Evolutionary conservation across 164 flowering plant genomes (phyloP).

Genomic region (Taxillus chinensis): DNA sequence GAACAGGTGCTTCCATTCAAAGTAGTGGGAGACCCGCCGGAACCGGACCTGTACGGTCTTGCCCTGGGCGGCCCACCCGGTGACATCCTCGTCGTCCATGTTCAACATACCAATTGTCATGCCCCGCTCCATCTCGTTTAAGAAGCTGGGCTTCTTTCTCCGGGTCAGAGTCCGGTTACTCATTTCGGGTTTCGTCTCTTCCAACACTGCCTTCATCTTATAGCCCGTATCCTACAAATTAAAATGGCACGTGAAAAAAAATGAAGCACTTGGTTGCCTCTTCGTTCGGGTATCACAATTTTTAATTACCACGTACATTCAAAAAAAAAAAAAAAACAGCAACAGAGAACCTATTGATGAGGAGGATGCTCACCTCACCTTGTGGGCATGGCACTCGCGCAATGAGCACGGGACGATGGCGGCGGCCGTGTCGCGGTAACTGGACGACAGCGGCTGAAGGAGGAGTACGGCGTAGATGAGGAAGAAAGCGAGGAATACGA

Average conservation of each 20-base stretch:
- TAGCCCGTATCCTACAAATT: slow-evolving; percentile 31
- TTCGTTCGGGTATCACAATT: not conserved
- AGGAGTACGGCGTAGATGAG: slow-evolving; percentile 49
- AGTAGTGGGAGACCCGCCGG: slow-evolving; percentile 34
- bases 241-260: too few relatives aligned
- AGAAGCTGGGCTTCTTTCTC: slow-evolving; percentile 49
- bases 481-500: slow-evolving; percentile 54
- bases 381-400: slow-evolving; percentile 54
- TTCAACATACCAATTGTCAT: slow-evolving; percentile 63
- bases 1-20: slow-evolving; percentile 70
- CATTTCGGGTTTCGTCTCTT: slow-evolving; percentile 12
- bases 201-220: slow-evolving; percentile 44
- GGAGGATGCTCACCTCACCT: slow-evolving; percentile 80
- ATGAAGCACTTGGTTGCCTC: too few relatives aligned
- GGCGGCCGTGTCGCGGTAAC: slow-evolving; percentile 25
- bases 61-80: slow-evolving; percentile 38
- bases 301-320: not conserved
- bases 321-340: not conserved
- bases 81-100: slow-evolving; percentile 54
- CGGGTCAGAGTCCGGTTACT: not conserved
- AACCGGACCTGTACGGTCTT: slow-evolving; percentile 24
- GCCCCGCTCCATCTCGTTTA: slow-evolving; percentile 22
- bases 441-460: slow-evolving; percentile 49
- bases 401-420: slow-evolving; percentile 49
- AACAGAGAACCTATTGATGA: too few relatives aligned